Conservation (phyloP, 164 flowering plant species). For the Vitis rupestris region DNA sequence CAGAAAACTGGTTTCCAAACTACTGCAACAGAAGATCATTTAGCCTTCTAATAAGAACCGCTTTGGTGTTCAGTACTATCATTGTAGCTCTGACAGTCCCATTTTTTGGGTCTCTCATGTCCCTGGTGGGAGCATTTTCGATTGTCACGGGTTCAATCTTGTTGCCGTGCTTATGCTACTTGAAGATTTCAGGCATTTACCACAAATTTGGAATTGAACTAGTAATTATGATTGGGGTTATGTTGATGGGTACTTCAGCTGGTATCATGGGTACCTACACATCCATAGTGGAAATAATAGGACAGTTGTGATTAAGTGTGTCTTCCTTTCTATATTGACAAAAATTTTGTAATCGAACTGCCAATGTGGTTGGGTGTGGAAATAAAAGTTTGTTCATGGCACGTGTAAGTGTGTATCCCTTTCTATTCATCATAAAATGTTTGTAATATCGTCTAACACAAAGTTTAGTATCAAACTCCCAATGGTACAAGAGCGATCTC, state of each 20-base stretch:
- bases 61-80: conserved; percentile 41
- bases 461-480: too few species aligned
- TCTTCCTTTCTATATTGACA: too few species aligned
- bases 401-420: too few species aligned
- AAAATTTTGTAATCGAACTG: too few species aligned
- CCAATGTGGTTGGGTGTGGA: too few species aligned
- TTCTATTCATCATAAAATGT: too few species aligned
- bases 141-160: conserved; percentile 46
- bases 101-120: conserved; percentile 51
- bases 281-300: conserved; percentile 33
- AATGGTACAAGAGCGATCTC: too few species aligned
- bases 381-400: too few species aligned
- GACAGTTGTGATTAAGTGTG: not conserved
- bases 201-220: conserved; percentile 33
- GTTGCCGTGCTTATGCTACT: conserved; percentile 61
- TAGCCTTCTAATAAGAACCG: conserved; percentile 44
- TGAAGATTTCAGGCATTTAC: conserved; percentile 48
- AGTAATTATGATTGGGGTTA: conserved; percentile 22
- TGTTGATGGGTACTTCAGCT: conserved; percentile 34
- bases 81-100: conserved; percentile 49
- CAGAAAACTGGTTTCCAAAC: conserved; percentile 33
- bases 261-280: conserved; percentile 50
- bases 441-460: too few species aligned
- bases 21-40: conserved; percentile 21
- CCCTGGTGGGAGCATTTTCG: conserved; percentile 56